phyloP scores from a whole-genome alignment of 2,329 filamentous ascomycete genomes.

The Neonectria neomacrospora region DNA sequence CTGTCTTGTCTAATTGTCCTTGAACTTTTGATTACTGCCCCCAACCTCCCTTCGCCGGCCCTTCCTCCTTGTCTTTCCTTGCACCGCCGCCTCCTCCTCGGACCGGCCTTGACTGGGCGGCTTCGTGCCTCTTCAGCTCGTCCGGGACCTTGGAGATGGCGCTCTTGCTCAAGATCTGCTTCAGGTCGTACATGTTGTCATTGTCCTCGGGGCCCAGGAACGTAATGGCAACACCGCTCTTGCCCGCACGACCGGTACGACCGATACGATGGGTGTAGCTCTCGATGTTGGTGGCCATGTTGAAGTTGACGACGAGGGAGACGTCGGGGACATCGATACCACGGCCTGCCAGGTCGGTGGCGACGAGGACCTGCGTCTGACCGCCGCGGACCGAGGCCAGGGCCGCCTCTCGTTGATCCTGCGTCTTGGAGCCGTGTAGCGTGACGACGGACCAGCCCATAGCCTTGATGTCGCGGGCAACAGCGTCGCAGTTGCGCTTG shows the following conservation, averaged over 20 bases:
- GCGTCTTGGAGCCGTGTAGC: slow-evolving; percentile 94
- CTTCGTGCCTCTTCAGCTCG: slow-evolving; percentile 88
- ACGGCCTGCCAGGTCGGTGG: slow-evolving; percentile 93
- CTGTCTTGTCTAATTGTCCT: slow-evolving; percentile 10
- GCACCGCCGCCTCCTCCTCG: slow-evolving; percentile 47
- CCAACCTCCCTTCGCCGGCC: slow-evolving; percentile 41
- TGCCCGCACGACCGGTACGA: slow-evolving; percentile 95
- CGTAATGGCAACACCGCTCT: slow-evolving; percentile 95
- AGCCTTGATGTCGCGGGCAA: slow-evolving; percentile 91
- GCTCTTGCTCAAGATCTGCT: slow-evolving; percentile 95
- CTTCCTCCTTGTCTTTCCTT: slow-evolving; percentile 48
- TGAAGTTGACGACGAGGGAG: slow-evolving; percentile 96
- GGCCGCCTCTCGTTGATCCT: slow-evolving; percentile 96
- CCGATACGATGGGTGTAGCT: slow-evolving; percentile 97
- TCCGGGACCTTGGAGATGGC: slow-evolving; percentile 89
- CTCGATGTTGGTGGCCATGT: slow-evolving; percentile 95
- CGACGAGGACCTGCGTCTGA: slow-evolving; percentile 87
- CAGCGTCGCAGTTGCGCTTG: slow-evolving; percentile 97
- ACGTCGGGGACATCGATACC: slow-evolving; percentile 99
- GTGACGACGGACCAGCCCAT: slow-evolving; percentile 94
- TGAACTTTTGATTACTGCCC: slow-evolving; percentile 20
- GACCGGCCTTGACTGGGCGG: slow-evolving; percentile 83
- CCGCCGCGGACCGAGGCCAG: slow-evolving; percentile 86
- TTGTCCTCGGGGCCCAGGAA: slow-evolving; percentile 92
- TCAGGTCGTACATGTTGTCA: slow-evolving; percentile 93